Evolutionary conservation across 2,329 filamentous ascomycete genomes (phyloP).

Genomic region (Neopestalotiopsis clavispora): DNA sequence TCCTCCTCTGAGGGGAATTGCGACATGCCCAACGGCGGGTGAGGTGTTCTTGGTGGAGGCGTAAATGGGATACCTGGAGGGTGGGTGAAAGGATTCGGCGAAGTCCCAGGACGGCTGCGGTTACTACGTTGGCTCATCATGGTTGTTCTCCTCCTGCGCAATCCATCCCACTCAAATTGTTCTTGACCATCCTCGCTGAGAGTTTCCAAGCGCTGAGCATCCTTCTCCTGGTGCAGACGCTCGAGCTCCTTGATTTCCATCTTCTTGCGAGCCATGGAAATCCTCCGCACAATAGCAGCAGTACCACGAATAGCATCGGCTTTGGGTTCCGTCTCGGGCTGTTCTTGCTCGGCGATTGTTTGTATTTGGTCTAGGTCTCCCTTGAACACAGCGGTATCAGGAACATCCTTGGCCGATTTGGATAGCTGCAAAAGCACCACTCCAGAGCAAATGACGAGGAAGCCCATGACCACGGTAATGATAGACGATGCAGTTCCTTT

Average conservation of each 20-base stretch:
- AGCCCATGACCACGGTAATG: constrained; percentile 88
- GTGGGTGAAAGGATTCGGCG: constrained; percentile 38
- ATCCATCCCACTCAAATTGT: constrained; percentile 85
- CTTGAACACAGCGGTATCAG: constrained; percentile 88
- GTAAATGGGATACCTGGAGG: constrained; percentile 32
- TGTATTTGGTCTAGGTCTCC: constrained; percentile 95
- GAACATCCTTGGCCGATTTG: constrained; percentile 96
- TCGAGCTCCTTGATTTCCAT: constrained; percentile 82
- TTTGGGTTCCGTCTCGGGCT: constrained; percentile 95
- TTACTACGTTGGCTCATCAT: constrained; percentile 43
- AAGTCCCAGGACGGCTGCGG: constrained; percentile 34
- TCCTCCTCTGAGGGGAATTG: constrained; percentile 73
- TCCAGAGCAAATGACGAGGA: constrained; percentile 90
- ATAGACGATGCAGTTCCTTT: constrained; percentile 84
- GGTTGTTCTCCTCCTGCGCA: constrained; percentile 73
- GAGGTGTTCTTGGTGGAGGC: constrained; percentile 44
- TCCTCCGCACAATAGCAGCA: constrained; percentile 82
- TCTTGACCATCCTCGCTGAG: constrained; percentile 77
- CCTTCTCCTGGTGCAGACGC: constrained; percentile 79
- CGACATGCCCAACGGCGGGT: constrained; percentile 88
- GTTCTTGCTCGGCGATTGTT: constrained; percentile 92
- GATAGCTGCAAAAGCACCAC: constrained; percentile 95
- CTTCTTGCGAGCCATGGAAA: constrained; percentile 77
- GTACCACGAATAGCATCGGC: constrained; percentile 94
- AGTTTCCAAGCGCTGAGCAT: constrained; percentile 71